Evolutionary conservation across 139 green algal genomes (phyloP).

Genomic region (Spirogloea muscicola): DNA sequence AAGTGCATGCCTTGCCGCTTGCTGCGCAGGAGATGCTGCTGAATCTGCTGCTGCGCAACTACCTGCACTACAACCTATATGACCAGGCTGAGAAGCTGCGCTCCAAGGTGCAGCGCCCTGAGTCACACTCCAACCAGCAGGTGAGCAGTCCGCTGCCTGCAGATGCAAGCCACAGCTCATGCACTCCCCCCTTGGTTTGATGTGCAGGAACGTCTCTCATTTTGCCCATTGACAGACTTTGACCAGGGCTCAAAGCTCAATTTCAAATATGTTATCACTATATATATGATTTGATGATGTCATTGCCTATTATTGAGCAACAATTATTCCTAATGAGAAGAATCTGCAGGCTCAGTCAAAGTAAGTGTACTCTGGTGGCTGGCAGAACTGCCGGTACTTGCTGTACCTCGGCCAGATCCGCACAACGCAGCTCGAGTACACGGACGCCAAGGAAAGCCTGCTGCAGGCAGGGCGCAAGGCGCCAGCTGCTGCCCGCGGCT

Average conservation of each 20-base stretch:
- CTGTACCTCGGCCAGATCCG: constrained; percentile 93
- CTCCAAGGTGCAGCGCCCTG: constrained; percentile 80
- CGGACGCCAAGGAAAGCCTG: constrained; percentile 89
- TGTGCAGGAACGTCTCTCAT: too few species aligned
- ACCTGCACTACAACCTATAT: constrained; percentile 92
- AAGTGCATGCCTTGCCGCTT: neutral
- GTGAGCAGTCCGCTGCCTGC: too few species aligned
- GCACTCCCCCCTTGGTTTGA: too few species aligned
- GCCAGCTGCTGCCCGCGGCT: constrained; percentile 73
- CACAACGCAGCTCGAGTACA: constrained; percentile 96
- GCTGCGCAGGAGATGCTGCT: constrained; percentile 79
- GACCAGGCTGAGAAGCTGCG: constrained; percentile 96
- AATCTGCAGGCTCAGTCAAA: too few species aligned
- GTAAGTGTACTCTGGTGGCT: constrained; percentile 13
- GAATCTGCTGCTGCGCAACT: constrained; percentile 96
- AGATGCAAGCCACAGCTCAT: too few species aligned
- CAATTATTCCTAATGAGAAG: too few species aligned
- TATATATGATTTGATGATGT: too few species aligned
- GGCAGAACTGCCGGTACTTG: constrained; percentile 88
- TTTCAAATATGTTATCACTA: too few species aligned
- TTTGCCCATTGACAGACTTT: too few species aligned
- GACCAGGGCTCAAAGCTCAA: neutral
- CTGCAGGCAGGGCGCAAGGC: constrained; percentile 79
- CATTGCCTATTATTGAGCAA: too few species aligned
- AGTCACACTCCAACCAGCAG: constrained; percentile 65